A percentile compares a stretch with the other conserved stretches of the same genome.
These are phyloP conservation scores for Aspergillus heteromorphus DNA, from an alignment of 495 filamentous ascomycete genomes.

Conservation along the genomic window DNA sequence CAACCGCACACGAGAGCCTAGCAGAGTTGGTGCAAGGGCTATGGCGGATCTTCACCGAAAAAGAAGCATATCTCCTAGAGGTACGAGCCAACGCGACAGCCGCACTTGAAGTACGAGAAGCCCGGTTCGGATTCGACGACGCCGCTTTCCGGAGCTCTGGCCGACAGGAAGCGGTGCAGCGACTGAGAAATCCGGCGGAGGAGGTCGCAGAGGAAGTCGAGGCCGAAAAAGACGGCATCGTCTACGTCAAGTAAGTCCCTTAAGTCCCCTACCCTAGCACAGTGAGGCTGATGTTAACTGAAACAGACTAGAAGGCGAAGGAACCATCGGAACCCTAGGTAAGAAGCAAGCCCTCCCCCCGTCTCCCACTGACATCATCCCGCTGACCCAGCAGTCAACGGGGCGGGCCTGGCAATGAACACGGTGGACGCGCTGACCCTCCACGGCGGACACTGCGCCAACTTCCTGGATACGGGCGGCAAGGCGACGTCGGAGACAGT, in stretches of 20 bases:
- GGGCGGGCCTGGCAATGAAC: constrained; percentile 90
- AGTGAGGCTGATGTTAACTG: constrained; percentile 3
- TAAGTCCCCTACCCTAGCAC: too few species aligned
- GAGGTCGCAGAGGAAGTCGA: constrained; percentile 57
- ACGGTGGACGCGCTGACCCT: constrained; percentile 72
- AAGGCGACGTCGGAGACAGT: constrained; percentile 87
- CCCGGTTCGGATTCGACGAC: constrained; percentile 70
- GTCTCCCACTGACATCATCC: background rate
- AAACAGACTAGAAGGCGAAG: constrained; percentile 40
- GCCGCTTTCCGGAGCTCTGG: constrained; percentile 62
- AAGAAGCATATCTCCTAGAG: constrained; percentile 62
- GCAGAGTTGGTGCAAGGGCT: constrained; percentile 48
- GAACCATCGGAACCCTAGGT: constrained; percentile 64
- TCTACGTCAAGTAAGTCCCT: constrained; percentile 61
- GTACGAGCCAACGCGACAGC: constrained; percentile 38
- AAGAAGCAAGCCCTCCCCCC: constrained; percentile 13
- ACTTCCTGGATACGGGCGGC: constrained; percentile 87
- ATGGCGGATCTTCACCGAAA: constrained; percentile 56
- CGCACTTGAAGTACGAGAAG: constrained; percentile 42
- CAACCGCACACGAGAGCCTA: constrained; percentile 37
- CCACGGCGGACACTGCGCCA: constrained; percentile 61
- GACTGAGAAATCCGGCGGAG: constrained; percentile 43
- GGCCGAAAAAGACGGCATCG: constrained; percentile 67
- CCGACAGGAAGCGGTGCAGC: constrained; percentile 62
- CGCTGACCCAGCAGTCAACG: constrained; percentile 54